These are phyloP conservation scores for Coemansia sp. DNA, from an alignment of 192 early-diverging fungal species.

Conservation along the genomic window DNA sequence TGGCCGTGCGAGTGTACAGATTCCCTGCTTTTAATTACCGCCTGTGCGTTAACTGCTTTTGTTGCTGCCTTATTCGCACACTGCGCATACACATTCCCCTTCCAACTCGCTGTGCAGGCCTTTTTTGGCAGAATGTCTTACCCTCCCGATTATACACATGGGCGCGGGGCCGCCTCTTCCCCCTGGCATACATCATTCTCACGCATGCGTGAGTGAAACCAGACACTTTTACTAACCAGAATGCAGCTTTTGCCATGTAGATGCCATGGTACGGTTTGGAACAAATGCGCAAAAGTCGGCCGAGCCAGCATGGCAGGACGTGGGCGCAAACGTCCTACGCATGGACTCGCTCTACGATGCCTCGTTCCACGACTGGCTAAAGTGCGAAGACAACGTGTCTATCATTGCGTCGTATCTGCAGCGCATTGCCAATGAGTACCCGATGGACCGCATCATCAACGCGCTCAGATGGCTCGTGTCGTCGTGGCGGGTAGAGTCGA, in stretches of 20 bases:
- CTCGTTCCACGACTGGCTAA: conserved; percentile 74
- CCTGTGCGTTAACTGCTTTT: conserved; percentile 19
- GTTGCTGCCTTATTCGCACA: conserved; percentile 11
- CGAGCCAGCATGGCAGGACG: conserved; percentile 65
- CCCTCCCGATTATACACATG: conserved; percentile 14
- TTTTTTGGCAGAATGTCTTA: conserved; percentile 7
- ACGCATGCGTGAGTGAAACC: conserved; percentile 15
- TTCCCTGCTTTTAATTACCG: conserved; percentile 18
- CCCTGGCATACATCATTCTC: conserved; percentile 15
- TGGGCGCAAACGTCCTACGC: conserved; percentile 68
- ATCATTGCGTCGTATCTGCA: conserved; percentile 69
- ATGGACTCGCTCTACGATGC: conserved; percentile 79
- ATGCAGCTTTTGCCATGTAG: conserved; percentile 17
- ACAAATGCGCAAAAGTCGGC: conserved; percentile 54
- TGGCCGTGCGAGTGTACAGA: conserved; percentile 15
- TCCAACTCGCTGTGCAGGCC: neutral
- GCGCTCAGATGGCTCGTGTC: conserved; percentile 74
- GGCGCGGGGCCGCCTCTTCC: conserved; percentile 1
- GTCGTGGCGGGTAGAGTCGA: conserved; percentile 72
- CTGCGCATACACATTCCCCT: conserved; percentile 5
- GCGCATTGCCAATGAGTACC: conserved; percentile 74
- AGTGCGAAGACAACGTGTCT: conserved; percentile 72
- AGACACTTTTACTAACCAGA: conserved; percentile 3
- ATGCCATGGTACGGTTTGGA: conserved; percentile 56
- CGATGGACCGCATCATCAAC: conserved; percentile 71